Evolutionary conservation across 495 filamentous ascomycete genomes (phyloP), one percentile per base, ranked within the genome.

Genomic region (Venustampulla echinocandica): DNA sequence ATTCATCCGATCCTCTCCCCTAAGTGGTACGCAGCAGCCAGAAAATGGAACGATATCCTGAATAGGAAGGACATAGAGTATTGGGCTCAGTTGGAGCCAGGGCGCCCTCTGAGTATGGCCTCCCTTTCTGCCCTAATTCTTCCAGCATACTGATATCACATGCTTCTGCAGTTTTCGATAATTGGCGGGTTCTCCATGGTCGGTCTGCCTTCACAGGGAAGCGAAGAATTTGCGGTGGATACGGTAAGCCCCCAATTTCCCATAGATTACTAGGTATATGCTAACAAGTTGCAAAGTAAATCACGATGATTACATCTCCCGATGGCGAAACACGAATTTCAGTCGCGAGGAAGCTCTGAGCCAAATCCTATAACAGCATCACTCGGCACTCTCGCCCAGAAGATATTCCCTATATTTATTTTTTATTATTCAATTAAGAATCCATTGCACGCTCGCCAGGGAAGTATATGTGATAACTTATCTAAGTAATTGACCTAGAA

Each of bases 131-230:
- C 4, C 21, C 15, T 32, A 9, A 15, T 19, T 36, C 43, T 10
- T 15, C 18, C 19, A 9, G 4, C 2, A n/a, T 17, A 30, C 18
- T 30, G 18, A 40, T 9, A 46, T 54, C 18, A 50, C 25, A 20
- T 30, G 6, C 13, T 30, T 7, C 13, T 11, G 13, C 3, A 87
- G 82, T 95, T 15, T 95, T 97, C 60, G 87, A 97, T 62, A 96
- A 97, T 58, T 96, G 89, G 89, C 75, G 90, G 48, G 86, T 94
- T 46, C 63, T 97, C 37, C 90, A 97, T 63, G 90, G 88, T 2
- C 70, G 90, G 51, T 75, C 76, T 17, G 73, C 77, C 11, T 97
- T 95, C 57, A 82, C 76, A 6, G 90, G 90, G 14, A 82, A 82
- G 56, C 70, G 90, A 53, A 80, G 88, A 53, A 83, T 97, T 62